Evolutionary conservation across 2,329 filamentous ascomycete genomes (phyloP).

Genomic region (Dactylellina cionopaga): DNA sequence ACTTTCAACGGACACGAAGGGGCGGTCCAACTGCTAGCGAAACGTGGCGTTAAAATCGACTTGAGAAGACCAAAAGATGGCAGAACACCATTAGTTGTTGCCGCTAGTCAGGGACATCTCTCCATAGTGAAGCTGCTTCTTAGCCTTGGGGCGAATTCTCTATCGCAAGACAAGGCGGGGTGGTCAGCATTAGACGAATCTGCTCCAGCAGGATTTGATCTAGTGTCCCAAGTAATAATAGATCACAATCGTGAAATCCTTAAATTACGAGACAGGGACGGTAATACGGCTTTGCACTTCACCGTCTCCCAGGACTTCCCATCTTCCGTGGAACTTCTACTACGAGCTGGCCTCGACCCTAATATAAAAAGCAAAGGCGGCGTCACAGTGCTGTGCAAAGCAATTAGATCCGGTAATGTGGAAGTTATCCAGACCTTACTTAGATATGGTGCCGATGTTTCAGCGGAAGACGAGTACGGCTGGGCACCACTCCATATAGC

Average conservation of each 20-base stretch:
- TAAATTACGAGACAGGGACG: background rate
- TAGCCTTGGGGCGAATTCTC: background rate
- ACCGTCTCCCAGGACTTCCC: background rate
- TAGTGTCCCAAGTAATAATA: background rate
- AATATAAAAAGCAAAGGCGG: background rate
- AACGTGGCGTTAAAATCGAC: background rate
- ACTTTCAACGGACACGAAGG: background rate
- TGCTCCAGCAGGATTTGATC: background rate
- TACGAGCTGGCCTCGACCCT: background rate
- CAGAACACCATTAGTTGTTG: background rate
- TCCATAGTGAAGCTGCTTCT: background rate
- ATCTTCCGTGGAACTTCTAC: background rate
- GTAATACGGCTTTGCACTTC: background rate
- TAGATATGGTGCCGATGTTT: background rate
- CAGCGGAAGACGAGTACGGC: background rate
- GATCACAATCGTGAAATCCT: background rate
- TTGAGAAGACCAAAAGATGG: background rate
- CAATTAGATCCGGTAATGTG: background rate
- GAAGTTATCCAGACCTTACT: background rate
- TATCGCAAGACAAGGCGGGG: background rate
- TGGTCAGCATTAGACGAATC: conserved; percentile 10
- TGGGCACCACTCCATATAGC: conserved; percentile 2
- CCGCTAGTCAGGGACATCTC: background rate
- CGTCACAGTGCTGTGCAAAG: background rate
- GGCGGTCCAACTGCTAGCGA: background rate